Base-by-base conservation (phyloP, 208 protist species). In the Strigomonas oncopelti region DNA sequence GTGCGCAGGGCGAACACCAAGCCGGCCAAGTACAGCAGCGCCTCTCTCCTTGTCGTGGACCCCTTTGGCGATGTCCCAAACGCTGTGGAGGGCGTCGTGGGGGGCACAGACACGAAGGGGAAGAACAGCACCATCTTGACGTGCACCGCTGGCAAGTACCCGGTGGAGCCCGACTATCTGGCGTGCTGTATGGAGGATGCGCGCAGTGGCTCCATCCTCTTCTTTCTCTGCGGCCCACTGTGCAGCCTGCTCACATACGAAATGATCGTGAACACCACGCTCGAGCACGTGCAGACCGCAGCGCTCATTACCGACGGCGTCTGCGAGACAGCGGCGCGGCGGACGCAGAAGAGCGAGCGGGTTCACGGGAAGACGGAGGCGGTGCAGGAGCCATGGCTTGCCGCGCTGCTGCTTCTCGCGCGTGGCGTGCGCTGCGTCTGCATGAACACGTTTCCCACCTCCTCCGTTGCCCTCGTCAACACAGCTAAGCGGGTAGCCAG, bases 401-500 rank as follows among this genome's bases (percentile, higher is more conserved):
- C 79, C 31, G 72, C 78, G 25, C 61, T 90, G 18, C 72, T 95
- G n/a, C 67, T 92, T 29, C 72, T 95, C 5, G 57, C 80, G 29
- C 84, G 86, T 29, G 90, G 90, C 1, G 79, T 88, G 5, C 81
- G 82, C 22, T 87, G 75, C 60, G 69, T 91, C 48, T 77, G 55
- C 11, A 67, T 48, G 20, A 89, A 83, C 42, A 68, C 66, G 13
- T 75, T 88, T 51, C 68, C 83, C 5, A 68, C 78, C 31, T 56
- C 82, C 9, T 78, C 86, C 31, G 63, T 69, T 4, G 73, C 70
- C 14, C 42, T 65, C 8, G 77, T 87, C 61, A 65, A 38, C 0
- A n/a, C 89, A 7, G 69, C 79, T 14, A 83, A 80, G 28, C 77
- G 80, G 18, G 80, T 61, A 18, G 51, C 81, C 34, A 53, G 65